phyloP scores from a whole-genome alignment of 768 basidiomycete species.

The Leccinum subgranulosum region DNA sequence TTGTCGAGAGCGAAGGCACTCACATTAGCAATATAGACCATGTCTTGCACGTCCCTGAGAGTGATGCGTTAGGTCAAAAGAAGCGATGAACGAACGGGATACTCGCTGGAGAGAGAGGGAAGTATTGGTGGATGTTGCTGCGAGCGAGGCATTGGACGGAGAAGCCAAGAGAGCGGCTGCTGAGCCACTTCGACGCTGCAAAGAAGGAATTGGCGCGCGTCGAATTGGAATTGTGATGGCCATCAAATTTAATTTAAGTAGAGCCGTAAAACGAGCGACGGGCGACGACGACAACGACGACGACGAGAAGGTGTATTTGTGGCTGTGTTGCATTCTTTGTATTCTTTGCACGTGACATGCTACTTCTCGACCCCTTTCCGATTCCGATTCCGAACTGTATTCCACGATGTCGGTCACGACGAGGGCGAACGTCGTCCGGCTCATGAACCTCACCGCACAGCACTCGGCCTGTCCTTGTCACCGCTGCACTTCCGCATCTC shows the following conservation, averaged over 20 bases:
- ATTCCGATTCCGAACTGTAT: neutral
- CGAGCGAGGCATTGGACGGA: conserved; percentile 13
- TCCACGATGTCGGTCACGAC: conserved; percentile 43
- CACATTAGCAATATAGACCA: conserved; percentile 79
- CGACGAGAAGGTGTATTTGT: neutral
- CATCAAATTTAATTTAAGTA: conserved; percentile 16
- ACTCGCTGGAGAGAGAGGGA: conserved; percentile 28
- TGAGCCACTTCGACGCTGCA: conserved; percentile 39
- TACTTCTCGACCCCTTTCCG: neutral
- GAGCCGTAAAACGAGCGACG: neutral
- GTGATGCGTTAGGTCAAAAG: conserved; percentile 13
- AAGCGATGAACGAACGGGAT: neutral
- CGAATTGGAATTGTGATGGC: conserved; percentile 49
- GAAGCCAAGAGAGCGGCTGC: conserved; percentile 12
- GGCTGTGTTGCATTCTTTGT: conserved; percentile 12
- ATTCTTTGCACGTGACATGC: conserved; percentile 5
- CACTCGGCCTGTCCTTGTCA: conserved; percentile 80
- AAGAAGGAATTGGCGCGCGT: conserved; percentile 36
- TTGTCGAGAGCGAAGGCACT: conserved; percentile 22
- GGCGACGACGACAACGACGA: neutral
- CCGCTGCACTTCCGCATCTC: conserved; percentile 46
- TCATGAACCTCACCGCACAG: conserved; percentile 68
- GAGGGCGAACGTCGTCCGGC: conserved; percentile 62
- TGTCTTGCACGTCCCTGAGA: conserved; percentile 65
- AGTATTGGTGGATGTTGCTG: conserved; percentile 6